These are phyloP conservation scores for Acacia confusa DNA, from an alignment of 306 rosid species.

Conservation along the genomic window DNA sequence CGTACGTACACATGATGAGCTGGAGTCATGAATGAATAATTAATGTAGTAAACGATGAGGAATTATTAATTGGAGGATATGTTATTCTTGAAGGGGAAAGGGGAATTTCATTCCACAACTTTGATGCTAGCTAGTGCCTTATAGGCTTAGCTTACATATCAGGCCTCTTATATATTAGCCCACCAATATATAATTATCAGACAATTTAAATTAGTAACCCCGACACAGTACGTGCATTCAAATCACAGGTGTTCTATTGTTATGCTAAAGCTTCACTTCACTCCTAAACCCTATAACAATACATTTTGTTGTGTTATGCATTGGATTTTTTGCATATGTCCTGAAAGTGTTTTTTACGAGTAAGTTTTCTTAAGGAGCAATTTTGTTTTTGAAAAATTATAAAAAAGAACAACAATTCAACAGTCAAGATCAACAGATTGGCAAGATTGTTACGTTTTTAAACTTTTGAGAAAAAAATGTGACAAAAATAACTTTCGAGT, in stretches of 20 bases:
- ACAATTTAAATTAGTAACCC: neutral
- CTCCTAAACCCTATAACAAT: too few relatives aligned
- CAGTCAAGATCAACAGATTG: too few relatives aligned
- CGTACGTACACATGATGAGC: neutral
- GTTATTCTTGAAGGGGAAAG: neutral
- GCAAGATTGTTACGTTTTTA: too few relatives aligned
- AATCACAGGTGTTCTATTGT: neutral
- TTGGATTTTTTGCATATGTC: too few relatives aligned
- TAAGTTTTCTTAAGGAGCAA: too few relatives aligned
- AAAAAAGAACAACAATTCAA: too few relatives aligned
- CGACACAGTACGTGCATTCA: neutral
- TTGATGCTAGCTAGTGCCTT: neutral
- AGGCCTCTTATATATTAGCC: neutral
- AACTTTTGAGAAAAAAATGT: too few relatives aligned
- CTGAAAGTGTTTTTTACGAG: too few relatives aligned
- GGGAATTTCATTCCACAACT: neutral
- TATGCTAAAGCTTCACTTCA: neutral
- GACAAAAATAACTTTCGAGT: too few relatives aligned
- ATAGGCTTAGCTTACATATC: neutral
- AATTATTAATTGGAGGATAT: neutral
- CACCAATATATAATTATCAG: neutral
- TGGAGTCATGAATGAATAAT: neutral
- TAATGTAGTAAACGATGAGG: neutral
- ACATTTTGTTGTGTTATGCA: too few relatives aligned
- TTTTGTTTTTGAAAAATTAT: too few relatives aligned